Conservation (phyloP, 345 rosid species). For the Euphorbia peplus region DNA sequence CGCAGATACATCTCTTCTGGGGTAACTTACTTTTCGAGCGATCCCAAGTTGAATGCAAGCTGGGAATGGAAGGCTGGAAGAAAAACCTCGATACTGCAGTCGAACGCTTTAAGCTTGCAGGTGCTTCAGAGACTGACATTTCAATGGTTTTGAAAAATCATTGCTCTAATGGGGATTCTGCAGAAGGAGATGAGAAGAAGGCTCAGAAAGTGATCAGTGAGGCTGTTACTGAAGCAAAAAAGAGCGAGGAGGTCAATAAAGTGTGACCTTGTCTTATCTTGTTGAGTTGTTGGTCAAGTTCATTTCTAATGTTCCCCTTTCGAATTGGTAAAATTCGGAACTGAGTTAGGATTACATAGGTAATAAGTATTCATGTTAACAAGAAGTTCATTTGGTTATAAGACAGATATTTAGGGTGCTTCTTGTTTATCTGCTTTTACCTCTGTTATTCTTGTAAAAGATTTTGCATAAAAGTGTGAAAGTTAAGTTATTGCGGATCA, state of each 20-base stretch:
- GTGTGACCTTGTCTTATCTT: background rate
- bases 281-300: background rate
- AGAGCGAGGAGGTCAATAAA: conserved; percentile 21
- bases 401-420: background rate
- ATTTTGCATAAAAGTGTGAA: background rate
- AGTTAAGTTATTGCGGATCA: background rate
- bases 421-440: background rate
- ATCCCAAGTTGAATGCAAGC: conserved; percentile 95
- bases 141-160: conserved; percentile 79
- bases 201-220: conserved; percentile 18
- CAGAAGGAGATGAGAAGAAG: conserved; percentile 31
- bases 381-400: background rate
- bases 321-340: background rate
- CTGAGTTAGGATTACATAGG: background rate
- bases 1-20: conserved; percentile 98
- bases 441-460: background rate
- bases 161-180: conserved; percentile 60
- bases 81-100: conserved; percentile 72
- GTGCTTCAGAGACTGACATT: conserved; percentile 85
- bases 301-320: background rate
- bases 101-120: conserved; percentile 85
- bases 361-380: background rate
- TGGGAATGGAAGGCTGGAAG: conserved; percentile 72
- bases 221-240: conserved; percentile 22
- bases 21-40: conserved; percentile 95